Evolutionary conservation across 768 basidiomycete genomes (phyloP), one percentile per base, ranked within the genome.

Genomic region (Megacollybia marginata): DNA sequence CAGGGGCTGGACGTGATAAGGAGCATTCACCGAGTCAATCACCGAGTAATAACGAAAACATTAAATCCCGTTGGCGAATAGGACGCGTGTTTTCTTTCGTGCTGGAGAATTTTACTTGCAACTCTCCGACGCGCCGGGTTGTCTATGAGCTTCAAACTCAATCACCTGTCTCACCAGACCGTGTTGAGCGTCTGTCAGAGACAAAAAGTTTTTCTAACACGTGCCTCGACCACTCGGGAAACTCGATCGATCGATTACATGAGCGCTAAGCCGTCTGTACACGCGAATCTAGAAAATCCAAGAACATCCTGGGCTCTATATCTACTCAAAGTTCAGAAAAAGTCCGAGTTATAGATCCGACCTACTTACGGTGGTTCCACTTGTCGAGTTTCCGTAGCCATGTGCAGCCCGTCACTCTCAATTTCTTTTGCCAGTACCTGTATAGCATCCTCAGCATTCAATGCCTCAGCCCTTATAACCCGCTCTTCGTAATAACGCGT

Each of bases 331-430:
- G 62, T 65, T 59, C 67, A 44, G 34, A 9, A 15, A 28, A 1
- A 11, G 16, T 42, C 35, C 53, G n/a, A 53, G 62, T 57, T 58
- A 59, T 45, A 13, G 42, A 34, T n/a, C 33, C 34, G 9, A 16
- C 1, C 53, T 20, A 73, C 82, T 66, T 64, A 83, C 77, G 67
- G 65, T 48, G 74, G 73, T 44, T 74, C 64, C 9, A 57, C 52
- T 54, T 69, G 57, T 23, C 35, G 56, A 19, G 49, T 28, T 13
- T 62, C 59, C 36, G 54, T 59, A n/a, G 62, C 60, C 9, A 64
- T 69, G 40, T 76, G 71, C 47, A 85, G 57, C 1, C 85, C 85
- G 54, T 84, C 74, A 48, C 67, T 68, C 51, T 86, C 85, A 19
- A 87, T 76, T 35, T 83, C 78, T 52, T 68, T 65, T 32, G 76